Evolutionary conservation across 139 green algal genomes (phyloP).

Genomic region (Coelastrella sp.): DNA sequence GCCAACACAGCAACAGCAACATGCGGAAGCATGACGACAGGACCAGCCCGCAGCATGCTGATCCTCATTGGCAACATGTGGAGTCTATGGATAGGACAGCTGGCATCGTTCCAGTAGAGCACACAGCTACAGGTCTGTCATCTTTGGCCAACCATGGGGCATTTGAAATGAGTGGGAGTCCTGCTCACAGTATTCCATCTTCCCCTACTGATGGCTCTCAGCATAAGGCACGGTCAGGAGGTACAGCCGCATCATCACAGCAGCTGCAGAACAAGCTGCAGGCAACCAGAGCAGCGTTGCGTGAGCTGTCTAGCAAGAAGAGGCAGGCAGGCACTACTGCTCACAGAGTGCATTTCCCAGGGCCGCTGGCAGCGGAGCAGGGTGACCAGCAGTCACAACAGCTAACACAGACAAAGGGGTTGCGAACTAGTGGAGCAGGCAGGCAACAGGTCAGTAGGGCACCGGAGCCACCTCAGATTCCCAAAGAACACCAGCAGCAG

Average conservation of each 20-base stretch:
- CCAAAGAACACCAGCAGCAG: conserved; percentile 13
- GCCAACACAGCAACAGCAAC: background rate
- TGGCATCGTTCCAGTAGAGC: too few relatives aligned
- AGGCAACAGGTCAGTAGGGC: too few relatives aligned
- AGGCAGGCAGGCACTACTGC: background rate
- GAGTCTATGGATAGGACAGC: too few relatives aligned
- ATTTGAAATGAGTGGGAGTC: too few relatives aligned
- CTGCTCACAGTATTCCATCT: too few relatives aligned
- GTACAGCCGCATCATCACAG: background rate
- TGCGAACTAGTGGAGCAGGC: too few relatives aligned
- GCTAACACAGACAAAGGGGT: too few relatives aligned
- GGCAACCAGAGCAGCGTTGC: background rate
- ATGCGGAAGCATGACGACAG: background rate
- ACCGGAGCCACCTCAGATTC: too few relatives aligned
- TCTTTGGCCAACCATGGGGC: too few relatives aligned
- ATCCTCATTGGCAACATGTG: too few relatives aligned
- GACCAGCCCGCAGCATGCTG: background rate
- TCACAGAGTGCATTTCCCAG: too few relatives aligned
- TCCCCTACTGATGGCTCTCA: background rate
- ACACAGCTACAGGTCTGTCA: background rate
- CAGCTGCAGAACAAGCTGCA: background rate
- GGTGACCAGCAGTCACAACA: background rate
- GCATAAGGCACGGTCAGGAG: background rate
- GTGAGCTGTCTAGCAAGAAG: background rate
- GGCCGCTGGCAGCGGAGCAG: too few relatives aligned